Evolutionary conservation across 352 stramenopile species (phyloP), one percentile per base, ranked within the genome.

Genomic region (Lagenidium giganteum): DNA sequence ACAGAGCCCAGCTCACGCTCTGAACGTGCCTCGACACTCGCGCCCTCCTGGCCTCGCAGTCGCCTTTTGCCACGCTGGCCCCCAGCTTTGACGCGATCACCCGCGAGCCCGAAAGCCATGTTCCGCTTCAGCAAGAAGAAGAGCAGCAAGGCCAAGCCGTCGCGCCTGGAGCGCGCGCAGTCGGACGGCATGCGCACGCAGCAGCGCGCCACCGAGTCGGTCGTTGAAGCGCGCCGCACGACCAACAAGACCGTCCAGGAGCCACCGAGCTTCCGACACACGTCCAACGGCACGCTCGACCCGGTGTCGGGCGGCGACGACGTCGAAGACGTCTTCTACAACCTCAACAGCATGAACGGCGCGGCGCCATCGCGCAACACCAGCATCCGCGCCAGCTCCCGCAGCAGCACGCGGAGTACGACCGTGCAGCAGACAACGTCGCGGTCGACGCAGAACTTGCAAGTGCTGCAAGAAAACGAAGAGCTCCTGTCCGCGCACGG

Each of bases 241-340:
- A 83, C 55, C 47, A 61, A 71, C 21, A 61, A 71, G 29, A 41
- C 54, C 32, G 43, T 62, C 18, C 65, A 75, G 25, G 64, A 76
- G 17, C 49, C 54, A 18, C 49, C 55, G 12, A 54, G 63, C 8
- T 58, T 61, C 29, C 66, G 67, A 42, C 65, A 62, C 43, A 67
- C 51, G 30, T 54, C 57, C 9, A 44, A 70, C 18, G 44, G 52
- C 22, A 57, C 56, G 27, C 67, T 56, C 0, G 44, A 65, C 20
- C 68, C 57, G 47, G 63, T 83, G 22, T 60, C 77, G 28, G n/a
- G n/a, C n/a, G n/a, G n/a, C n/a, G 77, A 89, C 45, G 73, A 89
- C 52, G 74, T 83, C 16, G 77, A 89, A 21, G 77, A 85, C 20
- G 61, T 79, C 31, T 85, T 83, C 35, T 87, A 84, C 42, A 9